Base-by-base conservation (phyloP, 441 rosid genomes). In the Pelargonium fulgidum region DNA sequence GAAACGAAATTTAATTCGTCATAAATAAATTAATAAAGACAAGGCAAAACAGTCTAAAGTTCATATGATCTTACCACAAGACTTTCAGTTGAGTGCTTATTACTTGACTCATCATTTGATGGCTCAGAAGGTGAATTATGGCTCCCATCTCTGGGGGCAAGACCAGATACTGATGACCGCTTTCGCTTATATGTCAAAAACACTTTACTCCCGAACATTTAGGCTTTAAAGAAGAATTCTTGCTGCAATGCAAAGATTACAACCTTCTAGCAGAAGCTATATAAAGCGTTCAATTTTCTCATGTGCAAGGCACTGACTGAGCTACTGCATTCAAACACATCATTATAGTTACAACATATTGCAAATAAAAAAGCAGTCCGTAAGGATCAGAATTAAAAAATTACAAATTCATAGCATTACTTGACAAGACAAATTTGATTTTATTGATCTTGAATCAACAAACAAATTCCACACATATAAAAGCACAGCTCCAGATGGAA, bases 161-260 rank as follows among this genome's bases (percentile, higher is more conserved):
- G 52, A 36, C 68, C 47, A 62, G 65, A 22, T 63, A 66, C 67
- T 64, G 76, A 72, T 54, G 73, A 66, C 20, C 75, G 62, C 78
- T 78, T 82, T 68, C 85, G 73, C 79, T 78, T 80, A 70, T 82
- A 82, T 47, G 85, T 82, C 41, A 80, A 65, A 66, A 69, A 69
- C 48, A 74, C 74, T 78, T 76, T 80, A 65, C 70, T 65, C 68
- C 74, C 71, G 14, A 73, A 76, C 83, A 82, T 82, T 70, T 68
- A 61, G 58, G 65, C 72, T 71, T 68, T 65, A 33, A 69, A 62
- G 11, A 39, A 67, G 62, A 68, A 33, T 41, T 50, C 26, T 47
- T 39, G 61, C 39, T 29, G 45, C 62, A 70, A 66, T 72, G 58
- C 48, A 74, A 8, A 26, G 59, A 70, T 22, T 5, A 36, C 64